Base-by-base conservation (phyloP, 305 asterid species). In the Fraxinus greggii region DNA sequence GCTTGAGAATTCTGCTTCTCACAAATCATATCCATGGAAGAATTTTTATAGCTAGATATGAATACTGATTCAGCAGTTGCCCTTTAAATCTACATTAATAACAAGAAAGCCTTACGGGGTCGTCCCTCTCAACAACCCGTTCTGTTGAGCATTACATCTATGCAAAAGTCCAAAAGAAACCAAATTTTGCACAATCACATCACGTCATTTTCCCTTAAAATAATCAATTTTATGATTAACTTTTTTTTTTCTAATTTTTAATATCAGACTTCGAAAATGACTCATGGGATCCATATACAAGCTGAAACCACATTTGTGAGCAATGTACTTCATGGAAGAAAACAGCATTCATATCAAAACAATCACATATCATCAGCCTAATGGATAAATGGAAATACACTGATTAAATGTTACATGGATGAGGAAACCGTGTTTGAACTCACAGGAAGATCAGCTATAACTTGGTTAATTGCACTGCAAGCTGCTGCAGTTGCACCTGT, bases 401-500 rank as follows among this genome's bases (percentile, higher is more conserved):
- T 63, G 69, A 78, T 56, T 35, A 83, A 74, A 78, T 82, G 74
- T 65, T 45, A 82, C 26, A 81, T 29, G 80, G 75, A 70, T 72
- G 83, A 77, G 75, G 42, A 79, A 67, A 54, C 51, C 80, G 42
- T 29, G 38, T 63, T 79, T 77, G 65, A 84, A 93, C 98, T 91
- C 88, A 96, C 99, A 80, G 99, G 99, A 90, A 96, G 98, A 92
- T 96, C 98, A 32, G 90, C 87, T 88, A 96, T 89, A 80, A 94
- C 96, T 94, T 93, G 99, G 90, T 87, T 93, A 82, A 96, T 94
- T 59, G 99, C 98, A 85, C 94, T 92, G 85, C 99, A 96, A 80
- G 98, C 95, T 70, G 98, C 98, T 6, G 98, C 99, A 78, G 99
- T 92, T 76, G 99, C 97, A 88, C 98, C 99, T 29, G 98, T 96